Percentiles rank a stretch among this genome's conserved stretches.
Evolutionary conservation across 306 rosid genomes (phyloP).

Genomic region (Citrullus colocynthis): DNA sequence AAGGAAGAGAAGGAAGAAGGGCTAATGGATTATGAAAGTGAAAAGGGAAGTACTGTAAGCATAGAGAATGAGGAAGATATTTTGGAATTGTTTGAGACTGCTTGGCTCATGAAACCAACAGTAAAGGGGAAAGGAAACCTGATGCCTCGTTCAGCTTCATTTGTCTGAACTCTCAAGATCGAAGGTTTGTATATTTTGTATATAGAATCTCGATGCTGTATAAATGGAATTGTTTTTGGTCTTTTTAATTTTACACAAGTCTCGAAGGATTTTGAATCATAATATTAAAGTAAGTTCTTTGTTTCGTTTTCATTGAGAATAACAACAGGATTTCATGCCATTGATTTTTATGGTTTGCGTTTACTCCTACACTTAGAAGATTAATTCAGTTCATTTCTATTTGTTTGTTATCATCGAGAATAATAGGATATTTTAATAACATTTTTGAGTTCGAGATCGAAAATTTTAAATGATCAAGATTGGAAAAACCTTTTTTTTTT

Average conservation of each 20-base stretch:
- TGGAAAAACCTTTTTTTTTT: too few relatives aligned
- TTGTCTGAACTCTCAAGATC: too few relatives aligned
- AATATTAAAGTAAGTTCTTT: background rate
- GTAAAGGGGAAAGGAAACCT: background rate
- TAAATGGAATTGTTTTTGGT: background rate
- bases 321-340: background rate
- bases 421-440: too few relatives aligned
- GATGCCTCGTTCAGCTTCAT: background rate
- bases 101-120: slow-evolving; percentile 42
- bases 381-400: too few relatives aligned
- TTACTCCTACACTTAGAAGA: too few relatives aligned
- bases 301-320: background rate
- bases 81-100: slow-evolving; percentile 49
- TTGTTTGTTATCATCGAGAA: too few relatives aligned
- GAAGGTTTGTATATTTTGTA: background rate
- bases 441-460: too few relatives aligned
- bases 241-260: background rate
- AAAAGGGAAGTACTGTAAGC: background rate
- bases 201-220: background rate
- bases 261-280: background rate
- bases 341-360: too few relatives aligned
- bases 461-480: too few relatives aligned
- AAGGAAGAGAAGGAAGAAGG: background rate
- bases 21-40: background rate
- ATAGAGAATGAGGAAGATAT: slow-evolving; percentile 14